Percentiles rank a stretch among this genome's conserved stretches.
Conservation (phyloP, 164 flowering plant genomes). For the Umbilicus rupestris region DNA sequence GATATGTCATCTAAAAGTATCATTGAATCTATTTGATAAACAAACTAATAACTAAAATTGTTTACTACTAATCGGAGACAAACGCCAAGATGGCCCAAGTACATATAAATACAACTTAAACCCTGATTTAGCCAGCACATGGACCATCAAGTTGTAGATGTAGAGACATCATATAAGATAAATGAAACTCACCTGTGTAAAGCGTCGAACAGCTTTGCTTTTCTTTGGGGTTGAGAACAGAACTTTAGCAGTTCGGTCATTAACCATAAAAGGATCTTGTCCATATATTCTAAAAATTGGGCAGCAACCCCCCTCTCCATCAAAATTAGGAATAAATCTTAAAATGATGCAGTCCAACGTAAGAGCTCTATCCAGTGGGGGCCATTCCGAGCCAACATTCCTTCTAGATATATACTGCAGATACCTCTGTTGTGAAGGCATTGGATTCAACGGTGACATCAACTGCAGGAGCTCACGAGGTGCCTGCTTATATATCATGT, state of each 20-base stretch:
- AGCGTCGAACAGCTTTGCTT: conserved; percentile 33
- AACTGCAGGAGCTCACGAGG: conserved; percentile 49
- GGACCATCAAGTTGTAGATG: not conserved
- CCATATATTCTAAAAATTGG: conserved; percentile 63
- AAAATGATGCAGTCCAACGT: conserved; percentile 51
- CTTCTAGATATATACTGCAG: conserved; percentile 62
- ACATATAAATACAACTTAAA: not conserved
- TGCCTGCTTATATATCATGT: conserved; percentile 58
- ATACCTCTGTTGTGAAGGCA: conserved; percentile 61
- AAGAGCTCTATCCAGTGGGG: conserved; percentile 48
- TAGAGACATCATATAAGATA: not conserved
- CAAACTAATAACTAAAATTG: not conserved
- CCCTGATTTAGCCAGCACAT: not conserved
- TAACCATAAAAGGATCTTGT: conserved; percentile 43
- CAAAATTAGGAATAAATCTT: conserved; percentile 41
- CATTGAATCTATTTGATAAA: not conserved
- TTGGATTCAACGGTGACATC: conserved; percentile 49
- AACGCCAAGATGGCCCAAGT: too few relatives aligned
- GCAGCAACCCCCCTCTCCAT: conserved; percentile 48
- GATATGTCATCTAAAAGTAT: not conserved
- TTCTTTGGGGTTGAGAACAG: conserved; percentile 47
- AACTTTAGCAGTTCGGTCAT: conserved; percentile 42
- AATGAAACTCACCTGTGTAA: conserved; percentile 35
- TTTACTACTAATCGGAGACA: not conserved
- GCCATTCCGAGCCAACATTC: conserved; percentile 54